Base-by-base conservation (phyloP, 495 filamentous ascomycete species). In the Penicillium atrosanguineum region DNA sequence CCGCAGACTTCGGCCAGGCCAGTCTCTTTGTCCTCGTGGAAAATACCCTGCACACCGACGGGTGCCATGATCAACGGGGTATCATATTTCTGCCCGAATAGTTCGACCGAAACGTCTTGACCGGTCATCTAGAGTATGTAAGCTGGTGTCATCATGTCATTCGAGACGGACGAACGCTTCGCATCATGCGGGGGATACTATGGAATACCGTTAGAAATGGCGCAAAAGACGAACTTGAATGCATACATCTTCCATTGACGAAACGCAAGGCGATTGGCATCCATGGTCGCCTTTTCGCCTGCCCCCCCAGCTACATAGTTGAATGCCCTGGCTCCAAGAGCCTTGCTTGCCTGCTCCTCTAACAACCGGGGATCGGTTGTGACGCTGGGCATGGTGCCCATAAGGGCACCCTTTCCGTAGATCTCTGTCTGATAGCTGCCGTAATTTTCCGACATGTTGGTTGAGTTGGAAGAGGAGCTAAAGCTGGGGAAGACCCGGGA, bases 221-320 rank as follows among this genome's bases (percentile, higher is more conserved):
- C 25, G 15, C 4, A 18, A 20, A 14, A 25, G 21, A 31, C 18
- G 20, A 4, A 6, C 9, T 16, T 16, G 11, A 26, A 34, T 1
- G 37, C 71, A 43, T 59, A 75, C 73, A 83, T 64, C 67, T 83
- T 84, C 83, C 83, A 87, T 59, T 86, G 82, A 12, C 81, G 70
- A 62, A 88, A 86, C 9, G 83, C 82, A 23, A 84, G 63, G 3
- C 83, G 76, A 62, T 87, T 88, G 41, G 81, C 80, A 49, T 84
- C 79, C 80, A 86, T 82, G 0, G 84, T 88, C 2, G 81, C 76
- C 55, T 78, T 75, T 60, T 87, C 82, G 8, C 85, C 84, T 11
- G 84, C 85, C 15, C 83, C 83, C n/a, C 84, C 83, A 21, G 79
- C 72, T 14, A 85, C 77, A 69, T 86, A 88, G 55, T 83, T 80